Percentiles rank a stretch among this genome's conserved stretches.
These are phyloP conservation scores for Lignosus rhinocerotis DNA, from an alignment of 1,284 basidiomycete genomes.

Conservation along the genomic window DNA sequence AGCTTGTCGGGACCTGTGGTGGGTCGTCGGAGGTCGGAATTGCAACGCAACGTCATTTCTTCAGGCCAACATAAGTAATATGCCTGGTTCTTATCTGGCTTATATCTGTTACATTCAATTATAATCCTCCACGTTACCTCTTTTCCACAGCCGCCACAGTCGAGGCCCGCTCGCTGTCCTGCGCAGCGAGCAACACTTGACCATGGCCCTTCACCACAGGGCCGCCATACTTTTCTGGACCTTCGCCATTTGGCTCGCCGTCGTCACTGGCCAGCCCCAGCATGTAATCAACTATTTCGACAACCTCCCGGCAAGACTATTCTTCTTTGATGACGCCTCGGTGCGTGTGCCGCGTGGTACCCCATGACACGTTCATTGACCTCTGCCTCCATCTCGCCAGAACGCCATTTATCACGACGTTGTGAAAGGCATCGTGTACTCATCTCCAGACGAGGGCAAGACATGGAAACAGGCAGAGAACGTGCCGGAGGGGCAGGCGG, in stretches of 20 bases:
- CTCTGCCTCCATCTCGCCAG: conserved; percentile 40
- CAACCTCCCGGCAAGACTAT: conserved; percentile 80
- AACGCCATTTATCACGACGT: conserved; percentile 84
- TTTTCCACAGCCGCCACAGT: conserved; percentile 7
- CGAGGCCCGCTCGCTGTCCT: conserved; percentile 19
- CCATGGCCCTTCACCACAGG: conserved; percentile 40
- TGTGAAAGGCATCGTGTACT: conserved; percentile 65
- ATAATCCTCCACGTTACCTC: conserved; percentile 10
- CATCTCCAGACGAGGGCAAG: conserved; percentile 92
- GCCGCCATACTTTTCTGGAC: conserved; percentile 37
- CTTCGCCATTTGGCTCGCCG: conserved; percentile 28
- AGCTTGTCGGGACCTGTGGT: too few species aligned
- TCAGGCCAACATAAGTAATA: too few species aligned
- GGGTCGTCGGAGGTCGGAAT: too few species aligned
- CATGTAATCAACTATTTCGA: conserved; percentile 51
- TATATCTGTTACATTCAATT: not conserved
- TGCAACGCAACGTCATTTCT: too few species aligned
- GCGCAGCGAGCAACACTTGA: conserved; percentile 26
- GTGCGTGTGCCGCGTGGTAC: conserved; percentile 44
- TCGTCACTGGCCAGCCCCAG: conserved; percentile 41
- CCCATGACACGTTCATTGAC: conserved; percentile 10
- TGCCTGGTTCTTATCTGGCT: too few species aligned
- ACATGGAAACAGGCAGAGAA: conserved; percentile 67
- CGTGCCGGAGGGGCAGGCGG: conserved; percentile 64
- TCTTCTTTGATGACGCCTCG: conserved; percentile 92